Base-by-base conservation (phyloP, 108 stramenopile species). In the Cyclotella baltica region DNA sequence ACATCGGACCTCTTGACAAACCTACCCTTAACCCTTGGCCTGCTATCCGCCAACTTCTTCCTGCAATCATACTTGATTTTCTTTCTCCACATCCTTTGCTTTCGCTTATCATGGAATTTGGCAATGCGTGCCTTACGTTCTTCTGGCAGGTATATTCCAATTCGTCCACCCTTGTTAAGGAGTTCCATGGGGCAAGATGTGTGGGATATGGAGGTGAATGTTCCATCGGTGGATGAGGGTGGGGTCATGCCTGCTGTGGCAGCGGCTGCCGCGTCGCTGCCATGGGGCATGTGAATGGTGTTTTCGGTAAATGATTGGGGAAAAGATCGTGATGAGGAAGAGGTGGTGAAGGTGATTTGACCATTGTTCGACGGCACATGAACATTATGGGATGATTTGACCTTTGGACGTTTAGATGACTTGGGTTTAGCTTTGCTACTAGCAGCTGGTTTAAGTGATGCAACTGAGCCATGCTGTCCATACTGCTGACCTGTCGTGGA, bases 31-130 rank as follows among this genome's bases (percentile, higher is more conserved):
- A 99, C 95, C n/a, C 98, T 90, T 23, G 99, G 99, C 25, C 99
- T 88, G 47, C 91, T 93, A 66, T 99, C 99, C 10, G 99, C 99
- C 20, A 99, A 80, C 78, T 98, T 98, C 84, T 99, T 99, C 33
- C 99, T 88, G 75, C 99, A 99, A 83, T 98, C 97, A 83, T 99
- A 99, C 77, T 99, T 99, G 84, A 99, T 98, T 40, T 95, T 90
- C 83, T 99, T 99, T 58, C 98, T 85, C 98, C 98, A 99, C 63
- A 98, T 95, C 30, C 98, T 90, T 73, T 87, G 92, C 72, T 90
- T 93, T 36, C 98, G 91, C 81, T 97, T 98, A 46, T 94, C 90
- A 72, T 97, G 98, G 69, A 99, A 99, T 55, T 95, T 91, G 36
- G 96, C 97, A 72, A 99, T 97, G 33, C 97, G 92, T 1, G 87